Evolutionary conservation across 2,329 filamentous ascomycete species (phyloP).

Genomic region (Phoma sp.): DNA sequence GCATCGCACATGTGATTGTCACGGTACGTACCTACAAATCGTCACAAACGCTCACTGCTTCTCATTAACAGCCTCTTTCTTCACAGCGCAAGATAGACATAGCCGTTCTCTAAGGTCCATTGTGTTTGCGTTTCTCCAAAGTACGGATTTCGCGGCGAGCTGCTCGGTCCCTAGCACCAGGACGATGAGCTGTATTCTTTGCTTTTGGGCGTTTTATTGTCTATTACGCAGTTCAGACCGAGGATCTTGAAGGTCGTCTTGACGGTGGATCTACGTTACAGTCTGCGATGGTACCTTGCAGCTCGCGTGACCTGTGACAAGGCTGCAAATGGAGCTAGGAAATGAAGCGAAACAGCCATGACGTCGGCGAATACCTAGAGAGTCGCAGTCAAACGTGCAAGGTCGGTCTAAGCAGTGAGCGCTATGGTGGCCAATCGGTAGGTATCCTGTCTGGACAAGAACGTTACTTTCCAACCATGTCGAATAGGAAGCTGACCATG

Average conservation of each 20-base stretch:
- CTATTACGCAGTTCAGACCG: neutral
- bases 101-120: neutral
- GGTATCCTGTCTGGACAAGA: slow-evolving; percentile 21
- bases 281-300: slow-evolving; percentile 29
- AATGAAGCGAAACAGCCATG: slow-evolving; percentile 4
- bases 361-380: slow-evolving; percentile 7
- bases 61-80: neutral
- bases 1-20: slow-evolving; percentile 15
- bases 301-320: slow-evolving; percentile 21
- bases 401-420: neutral
- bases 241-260: neutral
- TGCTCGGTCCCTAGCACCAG: neutral
- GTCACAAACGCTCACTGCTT: slow-evolving; percentile 36
- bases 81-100: neutral
- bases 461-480: slow-evolving; percentile 23
- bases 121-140: neutral
- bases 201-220: neutral
- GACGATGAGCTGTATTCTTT: neutral
- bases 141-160: neutral
- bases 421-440: slow-evolving; percentile 31
- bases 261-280: slow-evolving; percentile 13
- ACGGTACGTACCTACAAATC: slow-evolving; percentile 24
- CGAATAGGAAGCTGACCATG: slow-evolving; percentile 17
- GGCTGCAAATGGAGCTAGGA: slow-evolving; percentile 7
- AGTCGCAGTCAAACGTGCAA: neutral